phyloP scores from a whole-genome alignment of 2,329 filamentous ascomycete species.

The Aspergillus piperis region DNA sequence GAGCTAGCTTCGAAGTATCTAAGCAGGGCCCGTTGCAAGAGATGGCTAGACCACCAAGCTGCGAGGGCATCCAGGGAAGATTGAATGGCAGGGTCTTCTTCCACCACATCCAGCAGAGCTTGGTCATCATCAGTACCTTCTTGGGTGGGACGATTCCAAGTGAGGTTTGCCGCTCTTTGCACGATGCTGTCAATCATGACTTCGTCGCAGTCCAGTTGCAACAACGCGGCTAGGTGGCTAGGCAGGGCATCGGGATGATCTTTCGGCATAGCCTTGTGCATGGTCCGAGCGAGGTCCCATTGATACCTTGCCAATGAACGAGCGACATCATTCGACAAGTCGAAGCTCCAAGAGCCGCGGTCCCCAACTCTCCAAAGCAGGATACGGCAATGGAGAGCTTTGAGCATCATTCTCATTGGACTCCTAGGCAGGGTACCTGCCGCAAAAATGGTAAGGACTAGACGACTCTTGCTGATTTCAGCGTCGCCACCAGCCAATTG shows the following conservation, averaged over 20 bases:
- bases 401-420: constrained; percentile 81
- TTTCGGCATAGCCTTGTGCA: constrained; percentile 51
- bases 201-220: constrained; percentile 78
- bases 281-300: constrained; percentile 77
- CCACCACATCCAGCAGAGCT: constrained; percentile 76
- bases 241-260: constrained; percentile 68
- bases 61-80: constrained; percentile 88
- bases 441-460: constrained; percentile 82
- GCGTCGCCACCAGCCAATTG: constrained; percentile 88
- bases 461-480: constrained; percentile 82
- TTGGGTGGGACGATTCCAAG: constrained; percentile 78
- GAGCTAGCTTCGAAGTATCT: constrained; percentile 61
- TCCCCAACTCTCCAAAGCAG: constrained; percentile 77
- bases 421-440: constrained; percentile 84
- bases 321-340: constrained; percentile 68
- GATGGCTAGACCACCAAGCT: constrained; percentile 82
- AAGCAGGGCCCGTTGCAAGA: constrained; percentile 69
- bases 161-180: constrained; percentile 84
- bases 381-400: constrained; percentile 87
- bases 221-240: constrained; percentile 71
- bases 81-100: constrained; percentile 80
- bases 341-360: constrained; percentile 64
- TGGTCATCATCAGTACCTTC: constrained; percentile 64
- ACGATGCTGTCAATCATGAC: constrained; percentile 76
- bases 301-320: constrained; percentile 71